These are phyloP conservation scores for Leucaena leucocephala DNA, from an alignment of 306 rosid species.

Conservation along the genomic window DNA sequence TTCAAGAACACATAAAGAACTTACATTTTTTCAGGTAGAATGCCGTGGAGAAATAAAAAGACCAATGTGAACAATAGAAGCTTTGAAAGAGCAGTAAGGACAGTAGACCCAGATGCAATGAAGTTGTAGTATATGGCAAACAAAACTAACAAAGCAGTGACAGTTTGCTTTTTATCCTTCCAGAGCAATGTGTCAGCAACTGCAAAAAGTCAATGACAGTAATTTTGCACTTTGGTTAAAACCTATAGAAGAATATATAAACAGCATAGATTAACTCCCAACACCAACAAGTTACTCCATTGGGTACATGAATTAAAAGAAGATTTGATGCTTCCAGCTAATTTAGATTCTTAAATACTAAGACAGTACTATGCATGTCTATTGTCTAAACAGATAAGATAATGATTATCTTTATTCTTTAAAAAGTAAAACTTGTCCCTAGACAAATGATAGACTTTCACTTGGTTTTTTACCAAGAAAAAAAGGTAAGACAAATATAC, in stretches of 20 bases:
- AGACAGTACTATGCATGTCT: not conserved
- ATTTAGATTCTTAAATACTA: not conserved
- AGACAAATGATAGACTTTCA: not conserved
- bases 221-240: conserved; percentile 33
- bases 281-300: not conserved
- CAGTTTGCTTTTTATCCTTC: conserved; percentile 85
- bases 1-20: not conserved
- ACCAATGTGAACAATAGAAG: conserved; percentile 55
- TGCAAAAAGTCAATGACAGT: conserved; percentile 46
- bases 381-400: not conserved
- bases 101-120: conserved; percentile 69
- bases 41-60: conserved; percentile 63
- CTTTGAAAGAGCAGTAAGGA: conserved; percentile 70
- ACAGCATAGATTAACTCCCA: conserved; percentile 27
- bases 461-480: not conserved
- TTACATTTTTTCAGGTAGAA: conserved; percentile 65
- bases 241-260: conserved; percentile 20
- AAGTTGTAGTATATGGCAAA: conserved; percentile 78
- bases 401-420: not conserved
- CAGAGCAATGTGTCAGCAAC: conserved; percentile 95
- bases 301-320: conserved; percentile 18
- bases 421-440: not conserved
- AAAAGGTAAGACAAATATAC: not conserved
- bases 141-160: conserved; percentile 60
- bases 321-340: conserved; percentile 2